Percentiles rank a stretch among this genome's conserved stretches.
phyloP scores from a whole-genome alignment of 1,284 basidiomycete genomes.

The Inonotus hispidus region DNA sequence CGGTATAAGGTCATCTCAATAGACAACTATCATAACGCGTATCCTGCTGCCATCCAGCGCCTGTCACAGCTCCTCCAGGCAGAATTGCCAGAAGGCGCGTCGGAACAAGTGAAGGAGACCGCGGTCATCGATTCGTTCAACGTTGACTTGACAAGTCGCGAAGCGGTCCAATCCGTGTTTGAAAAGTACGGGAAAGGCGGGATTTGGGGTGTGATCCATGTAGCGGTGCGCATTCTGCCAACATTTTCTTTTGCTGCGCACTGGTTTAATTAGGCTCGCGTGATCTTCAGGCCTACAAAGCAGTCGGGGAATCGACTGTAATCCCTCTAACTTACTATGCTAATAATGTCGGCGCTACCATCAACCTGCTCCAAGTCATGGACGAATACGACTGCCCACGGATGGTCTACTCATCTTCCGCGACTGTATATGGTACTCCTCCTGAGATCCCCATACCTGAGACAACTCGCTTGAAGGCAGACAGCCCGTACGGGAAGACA shows the following conservation, averaged over 20 bases:
- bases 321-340: constrained; percentile 90
- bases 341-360: constrained; percentile 86
- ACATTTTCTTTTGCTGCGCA: neutral
- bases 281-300: constrained; percentile 82
- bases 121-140: constrained; percentile 65
- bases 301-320: constrained; percentile 96
- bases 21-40: constrained; percentile 92
- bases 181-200: constrained; percentile 82
- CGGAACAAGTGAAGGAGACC: constrained; percentile 59
- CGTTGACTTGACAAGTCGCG: constrained; percentile 71
- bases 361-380: constrained; percentile 84
- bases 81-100: constrained; percentile 57
- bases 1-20: constrained; percentile 90
- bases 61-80: constrained; percentile 76
- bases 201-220: constrained; percentile 97
- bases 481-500: constrained; percentile 93
- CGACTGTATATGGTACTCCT: constrained; percentile 98
- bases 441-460: constrained; percentile 93
- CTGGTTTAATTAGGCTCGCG: neutral
- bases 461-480: constrained; percentile 80
- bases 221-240: constrained; percentile 64
- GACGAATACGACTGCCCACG: constrained; percentile 76
- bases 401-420: constrained; percentile 96
- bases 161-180: constrained; percentile 73
- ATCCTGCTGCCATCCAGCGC: constrained; percentile 64